Evolutionary conservation across 495 filamentous ascomycete species (phyloP), one percentile per base, ranked within the genome.

Genomic region (Collariella sp.): DNA sequence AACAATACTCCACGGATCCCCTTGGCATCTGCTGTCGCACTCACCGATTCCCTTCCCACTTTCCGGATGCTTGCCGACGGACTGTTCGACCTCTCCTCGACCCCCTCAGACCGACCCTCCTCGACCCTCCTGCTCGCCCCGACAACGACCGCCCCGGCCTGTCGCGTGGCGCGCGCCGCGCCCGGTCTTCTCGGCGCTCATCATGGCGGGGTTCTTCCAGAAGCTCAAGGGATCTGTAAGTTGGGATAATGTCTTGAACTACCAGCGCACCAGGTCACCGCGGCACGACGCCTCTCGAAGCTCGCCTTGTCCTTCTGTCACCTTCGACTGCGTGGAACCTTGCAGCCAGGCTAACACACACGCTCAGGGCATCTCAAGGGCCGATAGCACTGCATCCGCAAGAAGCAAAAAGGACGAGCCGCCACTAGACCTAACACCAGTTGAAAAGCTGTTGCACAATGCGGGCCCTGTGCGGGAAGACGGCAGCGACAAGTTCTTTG

Each of bases 401-500:
- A 62, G 60, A 38, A 70, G 67, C 56, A 91, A 91, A 70, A 93
- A 89, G 67, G 86, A 91, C 50, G 79, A 81, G 52, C 76, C 83
- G 57, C 66, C 75, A 39, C 78, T 74, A 13, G 84, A 85, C 65
- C 70, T 84, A 50, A 91, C 87, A 5, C 86, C 90, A 12, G 67
- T 96, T 18, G 87, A 95, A 72, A 93, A 85, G 74, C 80, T 88
- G 68, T 70, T 96, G 29, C 77, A 80, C 57, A 87, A 90, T 67
- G 80, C 88, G 46, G 88, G 89, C 12, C 77, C 89, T 1, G 71
- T 91, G 54, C 80, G 89, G 55, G 73, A 73, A 35, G 91, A 98
- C 75, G 93, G 94, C 19, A 96, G 87, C 68, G 93, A 98, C 71
- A 96, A 96, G 76, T 97, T 95, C 72, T 97, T 91, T 75, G 93